A percentile compares a stretch with the other conserved stretches of the same genome.
Evolutionary conservation across 2,329 filamentous ascomycete species (phyloP).

Genomic region (Colletotrichum sp.): DNA sequence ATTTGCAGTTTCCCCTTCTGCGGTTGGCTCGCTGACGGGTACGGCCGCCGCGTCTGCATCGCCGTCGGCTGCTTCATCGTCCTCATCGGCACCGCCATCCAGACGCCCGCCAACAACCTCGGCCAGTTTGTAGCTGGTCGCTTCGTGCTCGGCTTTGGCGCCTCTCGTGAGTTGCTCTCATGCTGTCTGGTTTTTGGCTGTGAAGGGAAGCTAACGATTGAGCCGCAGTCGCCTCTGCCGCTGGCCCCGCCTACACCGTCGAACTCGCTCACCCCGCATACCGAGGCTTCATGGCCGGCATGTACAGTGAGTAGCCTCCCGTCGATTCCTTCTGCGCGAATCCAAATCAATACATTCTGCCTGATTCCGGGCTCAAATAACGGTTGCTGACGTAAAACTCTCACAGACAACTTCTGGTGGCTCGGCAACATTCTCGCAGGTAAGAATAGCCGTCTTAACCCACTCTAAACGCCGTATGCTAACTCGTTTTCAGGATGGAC

Average conservation of each 20-base stretch:
- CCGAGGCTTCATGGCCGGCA: constrained; percentile 58
- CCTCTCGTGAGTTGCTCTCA: constrained; percentile 35
- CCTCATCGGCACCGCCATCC: constrained; percentile 51
- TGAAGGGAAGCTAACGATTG: background rate
- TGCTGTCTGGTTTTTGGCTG: background rate
- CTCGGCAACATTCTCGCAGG: constrained; percentile 59
- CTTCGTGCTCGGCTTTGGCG: constrained; percentile 57
- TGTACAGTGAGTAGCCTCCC: constrained; percentile 48
- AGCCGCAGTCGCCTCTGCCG: constrained; percentile 53
- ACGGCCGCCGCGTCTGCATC: constrained; percentile 55
- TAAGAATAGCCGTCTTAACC: background rate
- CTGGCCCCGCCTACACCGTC: constrained; percentile 65
- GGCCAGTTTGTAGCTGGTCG: constrained; percentile 45
- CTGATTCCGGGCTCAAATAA: background rate
- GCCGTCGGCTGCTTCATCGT: constrained; percentile 54
- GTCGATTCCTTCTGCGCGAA: background rate
- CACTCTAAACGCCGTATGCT: background rate
- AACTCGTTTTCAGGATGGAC: constrained; percentile 46
- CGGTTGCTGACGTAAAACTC: constrained; percentile 15
- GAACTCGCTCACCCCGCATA: constrained; percentile 68
- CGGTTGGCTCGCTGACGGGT: constrained; percentile 50
- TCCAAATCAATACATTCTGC: background rate
- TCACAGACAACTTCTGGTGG: constrained; percentile 45
- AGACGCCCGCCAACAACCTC: constrained; percentile 42
- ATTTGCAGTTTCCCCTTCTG: constrained; percentile 54